Evolutionary conservation across 2,329 filamentous ascomycete genomes (phyloP).

Genomic region (Paecilomyces sp.): DNA sequence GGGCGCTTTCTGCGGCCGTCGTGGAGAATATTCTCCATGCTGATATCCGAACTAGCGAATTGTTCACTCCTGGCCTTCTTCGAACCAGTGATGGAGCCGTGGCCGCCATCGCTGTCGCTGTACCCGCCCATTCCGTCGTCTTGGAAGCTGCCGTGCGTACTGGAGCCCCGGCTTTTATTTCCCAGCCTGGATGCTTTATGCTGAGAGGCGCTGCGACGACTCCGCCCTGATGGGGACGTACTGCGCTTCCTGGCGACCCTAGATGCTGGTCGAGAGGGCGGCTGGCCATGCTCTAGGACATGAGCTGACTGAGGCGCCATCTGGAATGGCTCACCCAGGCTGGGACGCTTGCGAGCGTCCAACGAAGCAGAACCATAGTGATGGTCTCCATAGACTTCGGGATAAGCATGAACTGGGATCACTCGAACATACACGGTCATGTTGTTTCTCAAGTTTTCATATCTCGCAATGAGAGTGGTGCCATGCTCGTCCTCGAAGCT

Average conservation of each 20-base stretch:
- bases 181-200: constrained; percentile 63
- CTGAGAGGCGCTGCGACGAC: constrained; percentile 70
- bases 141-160: constrained; percentile 49
- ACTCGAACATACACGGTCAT: constrained; percentile 92
- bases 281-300: constrained; percentile 50
- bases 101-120: constrained; percentile 79
- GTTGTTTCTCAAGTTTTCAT: constrained; percentile 89
- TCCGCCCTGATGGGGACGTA: constrained; percentile 64
- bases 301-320: constrained; percentile 52
- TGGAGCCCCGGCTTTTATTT: constrained; percentile 61
- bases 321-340: constrained; percentile 57
- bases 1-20: constrained; percentile 91
- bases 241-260: constrained; percentile 69
- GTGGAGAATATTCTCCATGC: constrained; percentile 95
- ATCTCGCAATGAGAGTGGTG: constrained; percentile 86
- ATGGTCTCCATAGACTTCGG: constrained; percentile 37
- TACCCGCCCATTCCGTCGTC: constrained; percentile 71
- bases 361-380: constrained; percentile 44
- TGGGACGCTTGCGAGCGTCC: constrained; percentile 49
- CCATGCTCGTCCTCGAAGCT: constrained; percentile 90
- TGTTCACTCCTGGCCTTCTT: constrained; percentile 74
- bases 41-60: constrained; percentile 92
- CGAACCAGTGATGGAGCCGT: constrained; percentile 63
- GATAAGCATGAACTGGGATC: constrained; percentile 53
- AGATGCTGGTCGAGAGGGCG: constrained; percentile 61